Conservation (phyloP, 2,329 filamentous ascomycete species). For the Aspergillus pseudonomiae region DNA sequence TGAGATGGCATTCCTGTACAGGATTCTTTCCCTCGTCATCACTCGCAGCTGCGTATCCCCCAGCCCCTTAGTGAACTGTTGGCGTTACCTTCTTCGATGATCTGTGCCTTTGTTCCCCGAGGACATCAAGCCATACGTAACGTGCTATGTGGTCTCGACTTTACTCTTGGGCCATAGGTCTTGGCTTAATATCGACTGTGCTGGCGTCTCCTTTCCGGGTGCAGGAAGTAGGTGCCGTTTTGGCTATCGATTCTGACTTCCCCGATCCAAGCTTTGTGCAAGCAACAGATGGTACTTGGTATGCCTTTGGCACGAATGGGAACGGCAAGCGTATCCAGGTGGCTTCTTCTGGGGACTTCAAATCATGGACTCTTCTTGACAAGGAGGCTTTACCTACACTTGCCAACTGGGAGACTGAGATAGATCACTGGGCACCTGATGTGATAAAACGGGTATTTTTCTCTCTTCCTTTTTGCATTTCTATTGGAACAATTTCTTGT, state of each 20-base stretch:
- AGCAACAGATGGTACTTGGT: conserved; percentile 53
- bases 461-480: background rate
- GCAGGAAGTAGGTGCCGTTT: conserved; percentile 19
- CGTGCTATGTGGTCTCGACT: conserved; percentile 15
- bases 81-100: conserved; percentile 6
- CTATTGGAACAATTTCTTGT: background rate
- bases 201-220: conserved; percentile 26
- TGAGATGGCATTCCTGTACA: conserved; percentile 1
- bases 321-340: conserved; percentile 58
- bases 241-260: conserved; percentile 42
- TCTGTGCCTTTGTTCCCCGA: background rate
- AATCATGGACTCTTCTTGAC: conserved; percentile 52
- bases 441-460: conserved; percentile 52
- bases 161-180: conserved; percentile 8
- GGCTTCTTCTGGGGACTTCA: conserved; percentile 54
- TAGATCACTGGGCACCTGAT: conserved; percentile 65
- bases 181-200: conserved; percentile 16
- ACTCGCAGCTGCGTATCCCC: conserved; percentile 7
- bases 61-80: conserved; percentile 5
- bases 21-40: background rate
- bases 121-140: background rate
- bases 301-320: conserved; percentile 61
- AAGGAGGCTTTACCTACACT: conserved; percentile 59
- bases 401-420: conserved; percentile 57
- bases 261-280: conserved; percentile 53